phyloP scores from a whole-genome alignment of 176 grass and related monocot species.

The Eleusine indica region DNA sequence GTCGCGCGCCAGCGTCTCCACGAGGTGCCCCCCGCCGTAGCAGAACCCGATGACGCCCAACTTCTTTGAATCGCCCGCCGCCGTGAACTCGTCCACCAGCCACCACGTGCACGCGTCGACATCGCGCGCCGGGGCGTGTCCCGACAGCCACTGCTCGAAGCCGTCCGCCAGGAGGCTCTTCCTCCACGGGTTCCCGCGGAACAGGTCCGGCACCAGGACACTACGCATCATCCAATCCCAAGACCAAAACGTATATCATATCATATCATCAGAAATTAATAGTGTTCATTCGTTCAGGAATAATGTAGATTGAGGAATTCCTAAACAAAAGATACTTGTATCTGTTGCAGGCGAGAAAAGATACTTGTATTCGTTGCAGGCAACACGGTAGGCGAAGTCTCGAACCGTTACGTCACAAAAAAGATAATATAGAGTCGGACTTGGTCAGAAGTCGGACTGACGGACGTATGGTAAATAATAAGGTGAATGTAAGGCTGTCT shows the following conservation, averaged over 20 bases:
- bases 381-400: conserved; percentile 86
- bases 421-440: too few species aligned
- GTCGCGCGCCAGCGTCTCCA: conserved; percentile 73
- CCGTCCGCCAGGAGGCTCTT: conserved; percentile 19
- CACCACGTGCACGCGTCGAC: conserved; percentile 68
- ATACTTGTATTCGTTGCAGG: too few species aligned
- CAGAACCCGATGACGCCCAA: conserved; percentile 83
- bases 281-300: background rate
- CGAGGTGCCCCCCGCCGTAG: conserved; percentile 66
- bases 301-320: background rate
- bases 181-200: conserved; percentile 72
- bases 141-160: conserved; percentile 48
- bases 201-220: conserved; percentile 89
- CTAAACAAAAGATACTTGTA: conserved; percentile 61
- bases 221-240: conserved; percentile 32
- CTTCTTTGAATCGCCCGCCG: conserved; percentile 67
- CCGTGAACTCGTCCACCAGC: conserved; percentile 74
- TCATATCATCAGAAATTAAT: background rate
- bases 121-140: conserved; percentile 46
- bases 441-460: too few species aligned
- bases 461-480: too few species aligned
- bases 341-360: conserved; percentile 61
- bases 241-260: background rate
- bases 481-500: too few species aligned
- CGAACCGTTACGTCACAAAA: too few species aligned